Evolutionary conservation across 177 flowering plant genomes (phyloP).

Genomic region (Vitis hybrid): DNA sequence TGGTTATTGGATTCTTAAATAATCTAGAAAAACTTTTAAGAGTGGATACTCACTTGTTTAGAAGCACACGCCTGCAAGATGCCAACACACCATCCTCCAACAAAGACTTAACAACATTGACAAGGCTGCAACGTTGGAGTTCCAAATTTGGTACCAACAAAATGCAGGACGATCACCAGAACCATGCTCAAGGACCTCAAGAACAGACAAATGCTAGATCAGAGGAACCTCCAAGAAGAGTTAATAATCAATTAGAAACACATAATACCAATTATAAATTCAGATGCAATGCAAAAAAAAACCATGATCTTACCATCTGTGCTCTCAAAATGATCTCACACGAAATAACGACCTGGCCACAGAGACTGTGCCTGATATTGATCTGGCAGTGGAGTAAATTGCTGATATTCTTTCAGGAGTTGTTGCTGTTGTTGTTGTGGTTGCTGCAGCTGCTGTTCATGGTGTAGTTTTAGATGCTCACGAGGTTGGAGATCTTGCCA

Average conservation of each 20-base stretch:
- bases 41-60: slow-evolving; percentile 18
- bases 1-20: not conserved
- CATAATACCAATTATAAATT: not conserved
- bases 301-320: slow-evolving; percentile 41
- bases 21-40: not conserved
- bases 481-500: slow-evolving; percentile 45
- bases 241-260: not conserved
- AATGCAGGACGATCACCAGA: slow-evolving; percentile 40
- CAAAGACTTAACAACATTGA: slow-evolving; percentile 41
- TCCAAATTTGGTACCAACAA: slow-evolving; percentile 38
- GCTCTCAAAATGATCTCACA: slow-evolving; percentile 55
- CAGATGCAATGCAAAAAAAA: not conserved
- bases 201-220: slow-evolving; percentile 8
- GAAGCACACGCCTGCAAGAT: slow-evolving; percentile 32
- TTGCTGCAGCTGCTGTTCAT: slow-evolving; percentile 45
- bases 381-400: slow-evolving; percentile 47
- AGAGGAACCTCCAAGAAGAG: not conserved
- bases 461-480: slow-evolving; percentile 48
- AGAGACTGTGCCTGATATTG: slow-evolving; percentile 73
- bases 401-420: slow-evolving; percentile 49
- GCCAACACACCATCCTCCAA: slow-evolving; percentile 44
- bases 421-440: slow-evolving; percentile 29
- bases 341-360: slow-evolving; percentile 70
- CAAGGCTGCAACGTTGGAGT: slow-evolving; percentile 53
- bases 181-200: slow-evolving; percentile 44